A percentile compares a stretch with the other conserved stretches of the same genome.
These are phyloP conservation scores for Plasmopara halstedii DNA, from an alignment of 352 stramenopile genomes.

Conservation along the genomic window DNA sequence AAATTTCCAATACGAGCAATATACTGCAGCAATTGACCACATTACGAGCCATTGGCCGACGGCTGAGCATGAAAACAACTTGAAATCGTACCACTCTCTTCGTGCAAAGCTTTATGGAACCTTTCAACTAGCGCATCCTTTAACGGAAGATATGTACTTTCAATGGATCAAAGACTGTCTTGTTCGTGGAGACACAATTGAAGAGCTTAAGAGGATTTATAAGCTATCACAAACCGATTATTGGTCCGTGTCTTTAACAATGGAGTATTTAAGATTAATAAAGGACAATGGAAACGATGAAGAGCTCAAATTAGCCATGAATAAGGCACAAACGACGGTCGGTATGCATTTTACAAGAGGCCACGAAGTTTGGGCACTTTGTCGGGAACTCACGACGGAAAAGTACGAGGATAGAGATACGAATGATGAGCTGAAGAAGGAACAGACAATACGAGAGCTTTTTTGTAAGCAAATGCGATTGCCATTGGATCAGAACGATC, in stretches of 20 bases:
- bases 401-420: constrained; percentile 22
- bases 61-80: constrained; percentile 1
- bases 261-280: constrained; percentile 33
- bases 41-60: constrained; percentile 26
- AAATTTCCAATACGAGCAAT: constrained; percentile 30
- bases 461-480: constrained; percentile 50
- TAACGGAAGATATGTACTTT: constrained; percentile 47
- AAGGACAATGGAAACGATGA: constrained; percentile 20
- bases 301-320: constrained; percentile 25
- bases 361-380: constrained; percentile 53
- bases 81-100: constrained; percentile 16
- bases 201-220: constrained; percentile 25
- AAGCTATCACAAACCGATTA: constrained; percentile 41
- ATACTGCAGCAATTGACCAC: constrained; percentile 25
- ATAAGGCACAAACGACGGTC: constrained; percentile 22
- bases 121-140: constrained; percentile 50
- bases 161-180: constrained; percentile 42
- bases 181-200: background rate
- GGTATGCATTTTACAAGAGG: constrained; percentile 48
- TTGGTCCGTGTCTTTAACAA: constrained; percentile 38
- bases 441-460: constrained; percentile 28
- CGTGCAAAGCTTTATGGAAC: constrained; percentile 27
- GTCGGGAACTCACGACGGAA: constrained; percentile 34
- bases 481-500: constrained; percentile 63
- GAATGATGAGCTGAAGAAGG: constrained; percentile 19